These are phyloP conservation scores for Claviceps pazoutovae DNA, from an alignment of 2,329 filamentous ascomycete genomes.

Conservation along the genomic window DNA sequence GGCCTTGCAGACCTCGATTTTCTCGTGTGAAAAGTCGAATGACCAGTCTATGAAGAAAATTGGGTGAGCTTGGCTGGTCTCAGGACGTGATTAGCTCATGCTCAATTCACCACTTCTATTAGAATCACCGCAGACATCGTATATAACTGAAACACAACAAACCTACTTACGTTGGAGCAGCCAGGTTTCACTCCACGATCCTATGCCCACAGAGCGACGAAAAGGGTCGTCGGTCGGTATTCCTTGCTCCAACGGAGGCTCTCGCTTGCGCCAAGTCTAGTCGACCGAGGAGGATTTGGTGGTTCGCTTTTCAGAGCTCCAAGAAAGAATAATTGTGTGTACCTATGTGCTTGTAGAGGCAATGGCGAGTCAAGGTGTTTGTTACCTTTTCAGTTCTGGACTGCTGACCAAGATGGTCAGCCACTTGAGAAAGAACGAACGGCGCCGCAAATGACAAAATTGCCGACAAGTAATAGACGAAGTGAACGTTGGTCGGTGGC, in stretches of 20 bases:
- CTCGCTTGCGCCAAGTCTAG: not conserved
- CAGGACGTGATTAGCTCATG: not conserved
- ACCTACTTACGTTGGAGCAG: not conserved
- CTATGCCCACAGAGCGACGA: not conserved
- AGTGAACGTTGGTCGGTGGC: too few relatives aligned
- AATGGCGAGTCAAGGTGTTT: too few relatives aligned
- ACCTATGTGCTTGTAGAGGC: too few relatives aligned
- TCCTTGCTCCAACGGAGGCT: not conserved
- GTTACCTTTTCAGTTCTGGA: too few relatives aligned
- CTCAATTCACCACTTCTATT: not conserved
- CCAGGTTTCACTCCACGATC: not conserved
- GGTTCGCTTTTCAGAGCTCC: not conserved
- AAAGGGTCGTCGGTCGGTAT: not conserved
- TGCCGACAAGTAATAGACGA: too few relatives aligned
- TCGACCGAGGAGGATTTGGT: not conserved
- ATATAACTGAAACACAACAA: not conserved
- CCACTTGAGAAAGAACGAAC: too few relatives aligned
- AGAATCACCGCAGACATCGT: not conserved
- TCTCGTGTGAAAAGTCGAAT: not conserved
- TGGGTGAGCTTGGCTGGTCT: not conserved
- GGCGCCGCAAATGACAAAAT: too few relatives aligned
- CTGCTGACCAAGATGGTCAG: too few relatives aligned
- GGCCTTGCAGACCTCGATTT: slow-evolving; percentile 3
- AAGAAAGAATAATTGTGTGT: not conserved
- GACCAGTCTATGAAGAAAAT: not conserved